Base-by-base conservation (phyloP, 2,329 filamentous ascomycete genomes). In the Hawksworthiomyces lignivorus region DNA sequence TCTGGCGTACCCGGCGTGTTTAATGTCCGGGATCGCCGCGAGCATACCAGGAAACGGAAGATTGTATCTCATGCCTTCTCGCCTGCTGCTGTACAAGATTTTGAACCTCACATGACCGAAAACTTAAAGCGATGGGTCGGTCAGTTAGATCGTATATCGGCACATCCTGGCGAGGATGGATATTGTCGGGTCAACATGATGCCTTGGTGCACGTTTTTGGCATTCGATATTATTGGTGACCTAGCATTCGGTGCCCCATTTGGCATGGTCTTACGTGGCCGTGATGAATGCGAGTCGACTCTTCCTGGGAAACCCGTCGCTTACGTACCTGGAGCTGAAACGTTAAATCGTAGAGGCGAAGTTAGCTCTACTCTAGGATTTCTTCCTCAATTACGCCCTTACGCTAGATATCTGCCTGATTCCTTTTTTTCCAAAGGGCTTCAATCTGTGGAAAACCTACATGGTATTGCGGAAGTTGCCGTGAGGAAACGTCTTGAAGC, bases 11-110 rank as follows among this genome's bases (percentile, higher is more conserved):
- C 46, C 11, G 46, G 46, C 18, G 46, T 85, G 11, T 85, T 84
- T 70, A 84, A 84, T 58, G 84, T 80, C 3, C 69, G 80, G 39
- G 75, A 83, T 60, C 70, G 81, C 43, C 68, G 65, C 7, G 79
- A 84, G 53, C 80, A 85, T 56, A 77, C 77, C 2, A 71, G 80
- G 49, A 85, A 85, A 65, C 72, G 81, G 48, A 84, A 84, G 65
- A 81, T 74, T 0, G 72, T 84, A 26, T 70, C 77, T 4, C 80
- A 84, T 56, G 83, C 80, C 21, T 84, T 85, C 30, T 41, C 37
- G 17, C 46, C 46, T 12, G 43, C 43, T 4, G 46, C 46, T n/a
- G 43, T 48, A 3, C 46, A 48, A 14, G 43, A 45, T 24, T 48
- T 48, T 36, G 46, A 48, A 38, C 43, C 46, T 27, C 46, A 48